phyloP scores from a whole-genome alignment of 192 early-diverging fungal species.

The Podila epigama region DNA sequence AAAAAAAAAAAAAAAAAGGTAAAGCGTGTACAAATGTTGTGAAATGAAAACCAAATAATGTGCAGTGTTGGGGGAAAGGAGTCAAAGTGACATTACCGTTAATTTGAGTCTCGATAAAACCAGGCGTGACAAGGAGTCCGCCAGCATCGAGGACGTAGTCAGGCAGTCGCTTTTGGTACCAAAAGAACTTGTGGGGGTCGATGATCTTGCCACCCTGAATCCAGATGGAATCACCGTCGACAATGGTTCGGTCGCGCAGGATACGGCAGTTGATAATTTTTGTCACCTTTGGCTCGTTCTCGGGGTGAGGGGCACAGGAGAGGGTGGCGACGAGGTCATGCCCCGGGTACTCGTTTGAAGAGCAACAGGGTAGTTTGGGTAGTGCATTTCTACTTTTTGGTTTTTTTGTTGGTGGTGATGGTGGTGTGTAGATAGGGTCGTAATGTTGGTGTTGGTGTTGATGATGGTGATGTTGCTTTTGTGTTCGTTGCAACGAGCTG shows the following conservation, averaged over 20 bases:
- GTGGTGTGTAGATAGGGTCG: too few relatives aligned
- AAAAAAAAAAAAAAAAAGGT: background rate
- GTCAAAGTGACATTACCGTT: constrained; percentile 69
- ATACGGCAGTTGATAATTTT: constrained; percentile 82
- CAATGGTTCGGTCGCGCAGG: constrained; percentile 72
- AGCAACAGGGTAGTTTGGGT: constrained; percentile 23
- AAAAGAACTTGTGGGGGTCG: constrained; percentile 76
- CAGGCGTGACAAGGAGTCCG: constrained; percentile 75
- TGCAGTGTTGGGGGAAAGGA: background rate
- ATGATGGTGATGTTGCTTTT: too few relatives aligned
- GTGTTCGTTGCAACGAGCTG: background rate
- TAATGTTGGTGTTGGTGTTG: too few relatives aligned
- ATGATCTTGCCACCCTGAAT: constrained; percentile 81
- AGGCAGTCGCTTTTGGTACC: constrained; percentile 65
- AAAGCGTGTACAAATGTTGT: background rate
- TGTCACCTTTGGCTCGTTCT: constrained; percentile 27
- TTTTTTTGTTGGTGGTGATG: too few relatives aligned
- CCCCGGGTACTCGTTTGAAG: constrained; percentile 23
- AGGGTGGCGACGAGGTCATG: constrained; percentile 19
- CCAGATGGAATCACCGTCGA: constrained; percentile 73
- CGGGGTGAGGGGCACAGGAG: constrained; percentile 33
- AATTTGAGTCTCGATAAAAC: constrained; percentile 83
- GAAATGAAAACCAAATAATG: background rate
- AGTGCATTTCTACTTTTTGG: background rate
- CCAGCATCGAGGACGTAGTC: constrained; percentile 77